Base-by-base conservation (phyloP, 2,329 filamentous ascomycete species). In the Ophiostoma angusticollis region DNA sequence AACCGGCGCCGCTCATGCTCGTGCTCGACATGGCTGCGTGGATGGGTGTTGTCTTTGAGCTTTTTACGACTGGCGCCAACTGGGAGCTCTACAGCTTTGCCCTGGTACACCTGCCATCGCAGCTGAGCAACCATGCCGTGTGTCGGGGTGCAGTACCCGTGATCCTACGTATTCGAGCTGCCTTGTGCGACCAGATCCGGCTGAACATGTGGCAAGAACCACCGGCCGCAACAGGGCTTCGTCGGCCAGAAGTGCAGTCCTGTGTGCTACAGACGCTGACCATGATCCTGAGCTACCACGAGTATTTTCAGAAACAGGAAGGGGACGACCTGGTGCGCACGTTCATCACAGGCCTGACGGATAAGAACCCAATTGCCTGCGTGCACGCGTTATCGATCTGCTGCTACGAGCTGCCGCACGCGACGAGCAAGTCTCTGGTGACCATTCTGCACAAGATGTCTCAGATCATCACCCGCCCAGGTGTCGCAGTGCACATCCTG, bases 31-130 rank as follows among this genome's bases (percentile, higher is more conserved):
- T 80, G 33, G 67, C 69, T 12, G 58, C 68, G 29, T 94, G 85
- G 82, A 67, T 93, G n/a, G 81, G 87, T 46, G 69, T 77, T 9
- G 67, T 93, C 27, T 72, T 84, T 19, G 67, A 68, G n/a, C 62
- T 91, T n/a, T 62, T 93, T 31, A 75, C 81, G 47, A 70, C 77
- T 40, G 81, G 80, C 29, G 73, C 75, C 34, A 80, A 91, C 45
- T 96, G 89, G 87, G 86, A 96, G 54, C 66, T 93, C 2, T 94
- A 93, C 64, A 89, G 84, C 58, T 95, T 89, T 54, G 72, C 89
- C 14, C 65, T 98, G 22, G 82, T 85, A 6, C 84, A 94, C 56
- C 64, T 95, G 9, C 83, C 85, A 1, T 80, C 84, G 21, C 89
- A 96, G 51, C 67, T 98, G 17, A 83, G 80, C 56, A 98, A 98